Conservation (phyloP, 139 green algal species). For the Protoeuglena noctilucae region DNA sequence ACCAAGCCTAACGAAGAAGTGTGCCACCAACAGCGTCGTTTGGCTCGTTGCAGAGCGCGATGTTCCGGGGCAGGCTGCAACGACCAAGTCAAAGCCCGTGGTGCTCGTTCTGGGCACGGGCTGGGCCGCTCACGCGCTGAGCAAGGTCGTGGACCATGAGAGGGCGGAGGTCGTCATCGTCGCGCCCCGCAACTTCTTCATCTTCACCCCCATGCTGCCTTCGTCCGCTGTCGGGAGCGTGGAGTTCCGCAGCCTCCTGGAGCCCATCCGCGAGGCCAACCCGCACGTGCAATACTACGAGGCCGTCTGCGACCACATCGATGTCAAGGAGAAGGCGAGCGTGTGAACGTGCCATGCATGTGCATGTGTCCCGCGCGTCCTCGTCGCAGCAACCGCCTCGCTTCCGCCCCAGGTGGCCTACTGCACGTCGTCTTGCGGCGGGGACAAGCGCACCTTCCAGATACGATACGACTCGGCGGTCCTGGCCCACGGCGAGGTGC, state of each 20-base stretch:
- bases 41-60: too few species aligned
- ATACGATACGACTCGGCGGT: constrained; percentile 61
- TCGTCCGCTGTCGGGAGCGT: constrained; percentile 43
- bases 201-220: constrained; percentile 67
- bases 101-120: constrained; percentile 32
- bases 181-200: constrained; percentile 44
- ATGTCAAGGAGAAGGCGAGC: constrained; percentile 21
- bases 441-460: constrained; percentile 17
- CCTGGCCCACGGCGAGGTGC: constrained; percentile 49
- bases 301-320: constrained; percentile 24
- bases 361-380: too few species aligned
- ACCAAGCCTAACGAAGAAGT: too few species aligned
- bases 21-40: too few species aligned
- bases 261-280: constrained; percentile 46
- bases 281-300: constrained; percentile 39
- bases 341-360: neutral
- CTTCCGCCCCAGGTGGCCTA: constrained; percentile 18
- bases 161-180: constrained; percentile 43
- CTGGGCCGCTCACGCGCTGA: constrained; percentile 28
- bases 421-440: constrained; percentile 20
- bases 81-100: constrained; percentile 23
- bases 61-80: too few species aligned
- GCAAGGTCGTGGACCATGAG: constrained; percentile 48
- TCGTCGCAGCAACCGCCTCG: too few species aligned
- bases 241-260: constrained; percentile 38